Conservation (phyloP, 2,329 filamentous ascomycete genomes). For the Cladophialophora exuberans region DNA sequence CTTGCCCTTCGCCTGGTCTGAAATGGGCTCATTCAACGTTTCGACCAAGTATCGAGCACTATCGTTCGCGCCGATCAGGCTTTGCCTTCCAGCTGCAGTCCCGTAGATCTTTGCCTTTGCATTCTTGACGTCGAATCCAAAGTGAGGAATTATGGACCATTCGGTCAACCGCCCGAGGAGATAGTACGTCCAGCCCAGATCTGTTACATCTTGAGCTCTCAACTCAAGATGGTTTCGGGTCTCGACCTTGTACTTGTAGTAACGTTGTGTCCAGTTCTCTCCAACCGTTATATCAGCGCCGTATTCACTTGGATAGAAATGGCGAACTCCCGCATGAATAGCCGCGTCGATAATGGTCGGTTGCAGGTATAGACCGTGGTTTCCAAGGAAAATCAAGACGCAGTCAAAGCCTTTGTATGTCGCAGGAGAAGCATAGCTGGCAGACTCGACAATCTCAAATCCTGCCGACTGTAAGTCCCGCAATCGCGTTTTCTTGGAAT, state of each 20-base stretch:
- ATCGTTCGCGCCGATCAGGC: constrained; percentile 14
- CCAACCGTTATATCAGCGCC: constrained; percentile 22
- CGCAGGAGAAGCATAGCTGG: constrained; percentile 3
- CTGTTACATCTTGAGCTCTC: constrained; percentile 19
- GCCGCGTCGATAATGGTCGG: constrained; percentile 46
- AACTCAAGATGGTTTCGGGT: constrained; percentile 36
- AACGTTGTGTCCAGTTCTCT: constrained; percentile 20
- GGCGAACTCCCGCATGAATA: constrained; percentile 44
- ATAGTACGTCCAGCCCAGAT: constrained; percentile 38
- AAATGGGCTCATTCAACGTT: constrained; percentile 12
- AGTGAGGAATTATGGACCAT: constrained; percentile 34
- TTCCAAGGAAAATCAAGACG: constrained; percentile 24
- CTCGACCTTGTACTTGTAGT: constrained; percentile 36
- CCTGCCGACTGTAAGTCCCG: background rate
- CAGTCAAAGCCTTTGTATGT: constrained; percentile 24
- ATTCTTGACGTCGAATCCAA: constrained; percentile 15
- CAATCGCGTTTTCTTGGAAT: constrained; percentile 1
- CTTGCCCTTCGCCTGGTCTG: background rate
- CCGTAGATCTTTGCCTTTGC: constrained; percentile 15
- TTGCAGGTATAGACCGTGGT: constrained; percentile 28
- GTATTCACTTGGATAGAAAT: constrained; percentile 45
- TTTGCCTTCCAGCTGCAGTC: constrained; percentile 10
- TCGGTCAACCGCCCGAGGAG: constrained; percentile 40
- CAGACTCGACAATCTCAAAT: constrained; percentile 6
- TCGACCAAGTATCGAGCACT: constrained; percentile 15